A percentile compares a stretch with the other conserved stretches of the same genome.
Evolutionary conservation across 2,329 filamentous ascomycete genomes (phyloP).

Genomic region (Epichloe sibirici): DNA sequence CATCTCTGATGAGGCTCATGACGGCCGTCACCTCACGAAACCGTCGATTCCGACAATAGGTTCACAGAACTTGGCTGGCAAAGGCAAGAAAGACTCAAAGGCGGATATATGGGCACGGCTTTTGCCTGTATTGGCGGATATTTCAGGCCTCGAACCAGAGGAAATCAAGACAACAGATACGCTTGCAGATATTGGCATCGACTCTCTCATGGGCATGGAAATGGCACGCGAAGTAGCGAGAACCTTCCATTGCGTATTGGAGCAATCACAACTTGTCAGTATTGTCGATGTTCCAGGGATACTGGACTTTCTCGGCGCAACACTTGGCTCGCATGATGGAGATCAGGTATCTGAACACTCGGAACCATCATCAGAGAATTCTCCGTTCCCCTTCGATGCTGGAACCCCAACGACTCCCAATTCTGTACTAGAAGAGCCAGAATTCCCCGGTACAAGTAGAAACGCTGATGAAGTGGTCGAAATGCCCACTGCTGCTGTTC

Average conservation of each 20-base stretch:
- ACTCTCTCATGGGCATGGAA: conserved; percentile 39
- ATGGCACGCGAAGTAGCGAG: conserved; percentile 28
- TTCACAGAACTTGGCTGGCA: no score
- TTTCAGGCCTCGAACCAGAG: conserved; percentile 22
- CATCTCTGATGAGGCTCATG: no score
- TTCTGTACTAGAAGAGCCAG: background rate
- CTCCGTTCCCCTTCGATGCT: background rate
- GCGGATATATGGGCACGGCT: conserved; percentile 3
- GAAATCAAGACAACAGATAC: conserved; percentile 24
- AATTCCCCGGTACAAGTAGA: background rate
- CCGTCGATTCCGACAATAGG: no score
- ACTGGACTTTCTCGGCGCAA: background rate
- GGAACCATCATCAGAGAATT: background rate
- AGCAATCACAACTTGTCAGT: conserved; percentile 1
- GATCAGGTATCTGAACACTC: background rate
- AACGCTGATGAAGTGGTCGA: background rate
- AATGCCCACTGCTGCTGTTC: background rate
- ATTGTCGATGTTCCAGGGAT: conserved; percentile 4
- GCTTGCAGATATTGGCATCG: conserved; percentile 34
- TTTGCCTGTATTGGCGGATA: conserved; percentile 11
- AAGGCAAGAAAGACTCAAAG: background rate
- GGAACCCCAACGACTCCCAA: background rate
- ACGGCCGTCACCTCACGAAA: no score
- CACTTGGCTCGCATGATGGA: background rate
- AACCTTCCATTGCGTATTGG: conserved; percentile 20